Evolutionary conservation across 2,329 filamentous ascomycete genomes (phyloP).

Genomic region (Albophoma yamanashiensis): DNA sequence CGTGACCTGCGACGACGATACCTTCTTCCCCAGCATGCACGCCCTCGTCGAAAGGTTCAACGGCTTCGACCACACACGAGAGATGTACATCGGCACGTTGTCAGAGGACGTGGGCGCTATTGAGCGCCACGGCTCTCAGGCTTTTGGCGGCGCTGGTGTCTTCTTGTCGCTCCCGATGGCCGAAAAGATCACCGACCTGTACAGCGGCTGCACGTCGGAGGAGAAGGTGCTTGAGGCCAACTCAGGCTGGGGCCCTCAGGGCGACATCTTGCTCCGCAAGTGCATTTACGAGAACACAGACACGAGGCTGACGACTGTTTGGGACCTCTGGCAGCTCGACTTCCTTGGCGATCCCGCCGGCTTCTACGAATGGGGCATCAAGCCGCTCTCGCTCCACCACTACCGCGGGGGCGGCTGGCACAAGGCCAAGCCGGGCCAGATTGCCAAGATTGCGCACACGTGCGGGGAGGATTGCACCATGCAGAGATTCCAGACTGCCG

Average conservation of each 20-base stretch:
- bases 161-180: constrained; percentile 46
- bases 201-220: constrained; percentile 32
- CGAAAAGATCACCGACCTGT: constrained; percentile 32
- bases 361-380: constrained; percentile 52
- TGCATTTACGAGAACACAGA: constrained; percentile 55
- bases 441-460: constrained; percentile 45
- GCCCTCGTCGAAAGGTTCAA: constrained; percentile 38
- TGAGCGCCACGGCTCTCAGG: constrained; percentile 50
- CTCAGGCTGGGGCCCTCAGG: constrained; percentile 48
- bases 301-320: constrained; percentile 44
- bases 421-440: constrained; percentile 40
- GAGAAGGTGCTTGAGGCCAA: constrained; percentile 43
- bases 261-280: constrained; percentile 50
- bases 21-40: constrained; percentile 52
- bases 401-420: constrained; percentile 53
- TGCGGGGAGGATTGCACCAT: constrained; percentile 52
- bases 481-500: constrained; percentile 43
- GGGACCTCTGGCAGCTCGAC: constrained; percentile 51
- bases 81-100: constrained; percentile 50
- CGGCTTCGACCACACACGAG: constrained; percentile 38
- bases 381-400: constrained; percentile 52
- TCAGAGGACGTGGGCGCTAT: constrained; percentile 52
- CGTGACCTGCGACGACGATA: constrained; percentile 54
- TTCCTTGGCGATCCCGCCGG: constrained; percentile 49
- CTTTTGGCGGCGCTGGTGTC: constrained; percentile 53